Evolutionary conservation across 331 rosid genomes (phyloP).

Genomic region (Quercus phellos): DNA sequence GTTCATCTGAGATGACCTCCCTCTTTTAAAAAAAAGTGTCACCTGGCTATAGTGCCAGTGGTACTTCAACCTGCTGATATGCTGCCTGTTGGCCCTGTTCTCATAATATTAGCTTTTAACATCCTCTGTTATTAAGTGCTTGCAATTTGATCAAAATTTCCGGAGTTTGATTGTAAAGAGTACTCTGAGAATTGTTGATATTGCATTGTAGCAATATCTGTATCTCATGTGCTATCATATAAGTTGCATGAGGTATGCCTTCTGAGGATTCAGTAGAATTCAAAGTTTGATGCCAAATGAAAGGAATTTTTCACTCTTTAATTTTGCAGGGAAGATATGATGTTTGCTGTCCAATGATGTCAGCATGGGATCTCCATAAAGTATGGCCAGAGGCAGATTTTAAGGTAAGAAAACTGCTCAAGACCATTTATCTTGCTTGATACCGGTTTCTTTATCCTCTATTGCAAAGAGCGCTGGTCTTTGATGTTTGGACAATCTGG

Average conservation of each 20-base stretch:
- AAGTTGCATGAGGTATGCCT: background rate
- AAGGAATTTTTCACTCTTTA: constrained; percentile 2
- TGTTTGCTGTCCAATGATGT: constrained; percentile 91
- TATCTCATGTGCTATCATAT: background rate
- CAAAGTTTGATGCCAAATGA: background rate
- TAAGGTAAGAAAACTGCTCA: constrained; percentile 40
- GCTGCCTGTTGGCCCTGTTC: background rate
- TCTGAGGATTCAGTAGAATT: background rate
- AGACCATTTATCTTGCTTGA: constrained; percentile 7
- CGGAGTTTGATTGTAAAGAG: background rate
- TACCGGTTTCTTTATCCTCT: constrained; percentile 8
- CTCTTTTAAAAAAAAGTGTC: too few relatives aligned
- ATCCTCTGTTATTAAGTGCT: background rate
- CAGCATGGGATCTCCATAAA: constrained; percentile 99
- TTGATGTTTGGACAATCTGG: constrained; percentile 5
- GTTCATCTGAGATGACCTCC: too few relatives aligned
- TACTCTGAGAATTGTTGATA: background rate
- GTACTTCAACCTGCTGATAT: background rate
- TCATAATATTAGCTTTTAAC: background rate
- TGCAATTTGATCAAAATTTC: background rate
- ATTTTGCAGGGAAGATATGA: constrained; percentile 85
- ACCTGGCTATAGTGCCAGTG: background rate
- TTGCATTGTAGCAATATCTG: background rate
- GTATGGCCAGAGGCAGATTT: constrained; percentile 95
- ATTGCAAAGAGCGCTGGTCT: constrained; percentile 11